Evolutionary conservation across 2,329 filamentous ascomycete genomes (phyloP).

Genomic region (Emydomyces testavorans): DNA sequence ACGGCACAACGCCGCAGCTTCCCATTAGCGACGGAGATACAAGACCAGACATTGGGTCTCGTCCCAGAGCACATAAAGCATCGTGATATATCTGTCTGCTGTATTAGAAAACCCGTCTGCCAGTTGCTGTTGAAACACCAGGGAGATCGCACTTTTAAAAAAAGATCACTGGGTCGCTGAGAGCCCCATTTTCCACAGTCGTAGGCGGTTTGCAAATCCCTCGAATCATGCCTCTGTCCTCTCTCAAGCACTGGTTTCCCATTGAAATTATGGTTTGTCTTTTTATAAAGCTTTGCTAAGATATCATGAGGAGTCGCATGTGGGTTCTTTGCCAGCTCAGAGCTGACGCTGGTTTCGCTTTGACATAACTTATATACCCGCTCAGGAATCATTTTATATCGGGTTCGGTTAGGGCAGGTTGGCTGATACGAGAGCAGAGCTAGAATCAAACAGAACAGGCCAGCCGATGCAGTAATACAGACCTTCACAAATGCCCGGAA

Average conservation of each 20-base stretch:
- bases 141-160: slow-evolving; percentile 38
- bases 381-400: slow-evolving; percentile 32
- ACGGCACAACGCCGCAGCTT: slow-evolving; percentile 51
- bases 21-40: slow-evolving; percentile 51
- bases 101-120: not conserved
- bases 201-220: slow-evolving; percentile 43
- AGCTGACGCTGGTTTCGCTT: slow-evolving; percentile 45
- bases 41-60: slow-evolving; percentile 35
- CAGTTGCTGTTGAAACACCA: not conserved
- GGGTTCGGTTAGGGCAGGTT: slow-evolving; percentile 14
- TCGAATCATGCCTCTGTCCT: not conserved
- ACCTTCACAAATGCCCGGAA: not conserved
- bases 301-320: slow-evolving; percentile 43
- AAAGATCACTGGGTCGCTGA: slow-evolving; percentile 53
- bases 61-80: slow-evolving; percentile 39
- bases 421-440: slow-evolving; percentile 13
- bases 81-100: slow-evolving; percentile 51
- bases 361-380: slow-evolving; percentile 44
- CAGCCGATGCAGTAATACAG: not conserved
- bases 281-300: slow-evolving; percentile 46
- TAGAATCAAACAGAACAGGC: slow-evolving; percentile 4
- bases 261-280: slow-evolving; percentile 15
- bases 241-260: not conserved
- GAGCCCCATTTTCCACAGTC: slow-evolving; percentile 58
- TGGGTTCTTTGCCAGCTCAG: slow-evolving; percentile 45